Base-by-base conservation (phyloP, 2,329 filamentous ascomycete genomes). In the Pseudopithomyces chartarum region DNA sequence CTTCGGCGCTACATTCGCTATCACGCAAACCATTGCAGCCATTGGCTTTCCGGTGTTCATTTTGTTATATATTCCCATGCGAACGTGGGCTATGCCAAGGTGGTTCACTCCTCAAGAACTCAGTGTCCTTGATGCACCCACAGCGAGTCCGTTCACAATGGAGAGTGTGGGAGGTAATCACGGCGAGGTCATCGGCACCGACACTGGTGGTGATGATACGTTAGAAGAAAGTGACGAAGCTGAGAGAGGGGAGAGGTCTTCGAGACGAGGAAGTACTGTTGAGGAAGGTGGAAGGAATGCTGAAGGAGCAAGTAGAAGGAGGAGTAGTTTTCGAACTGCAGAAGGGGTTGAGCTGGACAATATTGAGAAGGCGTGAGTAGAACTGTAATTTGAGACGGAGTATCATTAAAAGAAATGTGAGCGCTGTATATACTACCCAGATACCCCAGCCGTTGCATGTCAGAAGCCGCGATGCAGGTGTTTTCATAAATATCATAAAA, bases 21-120 rank as follows among this genome's bases (percentile, higher is more conserved):
- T 87, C 51, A 85, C 83, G 2, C 83, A 86, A 67, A 87, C 84
- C 0, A 82, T 86, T 22, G 85, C 82, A 0, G 85, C 84, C 0
- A 85, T 87, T 61, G 82, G 83, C 0, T 87, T 87, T 59, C 85
- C 85, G 0, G 78, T 87, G 13, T 78, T 86, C 50, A 85, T 87
- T 56, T 76, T 84, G 17, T 68, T 81, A 3, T 75, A 86, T 17
- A 85, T 87, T 7, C 85, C 85, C 0, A 63, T 85, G 29, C 73
- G 84, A 2, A 82, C 80, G 57, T 75, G 78, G 52, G 52, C 82
- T 0, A 69, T 86, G 59, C 84, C 84, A 0, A 63, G 73, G 15
- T 82, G 82, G 70, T 85, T 86, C 59, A 76, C 73, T 0, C 65
- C 74, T 5, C 60, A 78, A 17, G 83, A 86, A 62, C 66, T 86